These are phyloP conservation scores for Diaporthe ilicicola DNA, from an alignment of 2,329 filamentous ascomycete genomes.

Conservation along the genomic window DNA sequence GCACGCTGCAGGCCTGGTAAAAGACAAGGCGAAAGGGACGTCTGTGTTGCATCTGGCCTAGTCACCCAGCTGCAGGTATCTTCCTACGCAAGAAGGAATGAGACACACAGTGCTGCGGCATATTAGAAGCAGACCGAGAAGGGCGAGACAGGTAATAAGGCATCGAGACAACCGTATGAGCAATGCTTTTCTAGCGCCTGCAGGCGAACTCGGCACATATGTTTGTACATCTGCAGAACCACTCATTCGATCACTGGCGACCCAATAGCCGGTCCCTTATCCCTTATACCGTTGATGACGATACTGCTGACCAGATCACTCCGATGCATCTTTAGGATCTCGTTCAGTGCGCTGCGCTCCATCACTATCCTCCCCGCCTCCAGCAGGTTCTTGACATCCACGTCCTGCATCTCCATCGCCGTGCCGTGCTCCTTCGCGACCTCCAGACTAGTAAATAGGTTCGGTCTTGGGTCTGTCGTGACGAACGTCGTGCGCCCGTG, in stretches of 20 bases:
- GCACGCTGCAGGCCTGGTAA: no score
- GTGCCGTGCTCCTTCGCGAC: constrained; percentile 72
- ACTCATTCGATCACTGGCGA: constrained; percentile 46
- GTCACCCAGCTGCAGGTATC: no score
- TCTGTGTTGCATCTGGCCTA: no score
- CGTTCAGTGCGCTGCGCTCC: constrained; percentile 80
- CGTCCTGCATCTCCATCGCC: constrained; percentile 75
- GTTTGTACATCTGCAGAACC: neutral
- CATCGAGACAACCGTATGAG: no score
- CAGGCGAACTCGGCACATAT: neutral
- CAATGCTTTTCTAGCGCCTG: neutral
- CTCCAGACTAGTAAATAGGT: constrained; percentile 73
- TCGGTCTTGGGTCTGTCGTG: constrained; percentile 66
- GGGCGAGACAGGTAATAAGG: neutral
- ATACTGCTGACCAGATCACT: constrained; percentile 66
- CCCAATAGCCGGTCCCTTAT: constrained; percentile 46
- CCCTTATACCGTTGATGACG: constrained; percentile 51
- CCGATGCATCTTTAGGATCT: constrained; percentile 77
- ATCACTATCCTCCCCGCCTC: constrained; percentile 87
- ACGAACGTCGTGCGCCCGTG: constrained; percentile 80
- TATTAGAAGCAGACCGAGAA: neutral
- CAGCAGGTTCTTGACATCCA: constrained; percentile 95
- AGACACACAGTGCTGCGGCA: neutral
- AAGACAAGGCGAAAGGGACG: no score
- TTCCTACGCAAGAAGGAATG: no score